phyloP scores from a whole-genome alignment of 371 early-diverging fungal species.

The Mucor indicus region DNA sequence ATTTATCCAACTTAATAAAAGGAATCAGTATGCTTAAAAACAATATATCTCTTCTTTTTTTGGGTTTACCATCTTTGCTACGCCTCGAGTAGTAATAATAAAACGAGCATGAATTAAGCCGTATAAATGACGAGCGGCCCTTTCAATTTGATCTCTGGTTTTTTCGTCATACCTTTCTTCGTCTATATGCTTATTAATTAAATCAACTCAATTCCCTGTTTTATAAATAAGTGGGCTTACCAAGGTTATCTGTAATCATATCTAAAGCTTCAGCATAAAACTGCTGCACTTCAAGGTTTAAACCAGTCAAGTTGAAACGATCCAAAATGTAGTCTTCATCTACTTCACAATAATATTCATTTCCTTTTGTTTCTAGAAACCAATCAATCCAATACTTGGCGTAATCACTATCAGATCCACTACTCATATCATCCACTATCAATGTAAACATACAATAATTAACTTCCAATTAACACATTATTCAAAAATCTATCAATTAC shows the following conservation, averaged over 20 bases:
- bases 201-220: background rate
- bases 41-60: background rate
- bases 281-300: conserved; percentile 74
- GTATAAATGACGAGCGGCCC: conserved; percentile 83
- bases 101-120: conserved; percentile 93
- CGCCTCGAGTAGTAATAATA: conserved; percentile 84
- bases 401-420: conserved; percentile 63
- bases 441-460: too few relatives aligned
- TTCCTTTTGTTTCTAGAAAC: conserved; percentile 79
- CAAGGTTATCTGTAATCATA: conserved; percentile 85
- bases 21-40: background rate
- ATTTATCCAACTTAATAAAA: conserved; percentile 70
- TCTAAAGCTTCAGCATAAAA: conserved; percentile 85
- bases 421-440: too few relatives aligned
- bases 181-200: conserved; percentile 26
- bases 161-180: conserved; percentile 68
- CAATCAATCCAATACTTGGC: conserved; percentile 84
- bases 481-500: too few relatives aligned
- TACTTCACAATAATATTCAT: conserved; percentile 93
- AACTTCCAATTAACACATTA: too few relatives aligned
- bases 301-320: conserved; percentile 95
- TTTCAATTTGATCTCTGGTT: conserved; percentile 69
- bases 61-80: conserved; percentile 77
- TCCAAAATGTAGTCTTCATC: conserved; percentile 95
- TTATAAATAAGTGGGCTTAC: conserved; percentile 20